These are phyloP conservation scores for Trichopus zeylanicus DNA, from an alignment of 116 monocot genomes.

Conservation along the genomic window DNA sequence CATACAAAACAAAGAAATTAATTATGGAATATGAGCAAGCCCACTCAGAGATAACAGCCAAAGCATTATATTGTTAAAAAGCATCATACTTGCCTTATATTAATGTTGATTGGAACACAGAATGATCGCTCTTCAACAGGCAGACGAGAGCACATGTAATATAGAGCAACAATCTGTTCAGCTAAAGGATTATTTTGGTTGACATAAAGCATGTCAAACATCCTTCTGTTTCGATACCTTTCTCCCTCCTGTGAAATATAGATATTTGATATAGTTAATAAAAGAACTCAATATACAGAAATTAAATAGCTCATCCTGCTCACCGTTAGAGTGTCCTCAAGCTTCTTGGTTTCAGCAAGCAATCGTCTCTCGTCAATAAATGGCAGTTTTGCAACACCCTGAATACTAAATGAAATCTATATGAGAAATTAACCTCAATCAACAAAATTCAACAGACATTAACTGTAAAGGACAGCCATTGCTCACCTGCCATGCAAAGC, in stretches of 20 bases:
- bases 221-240: conserved; percentile 58
- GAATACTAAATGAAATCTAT: conserved; percentile 6
- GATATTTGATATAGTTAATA: background rate
- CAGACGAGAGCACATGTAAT: conserved; percentile 28
- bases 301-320: conserved; percentile 3
- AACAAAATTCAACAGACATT: background rate
- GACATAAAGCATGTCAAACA: conserved; percentile 86
- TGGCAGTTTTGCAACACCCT: conserved; percentile 96
- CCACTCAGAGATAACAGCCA: background rate
- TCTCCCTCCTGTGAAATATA: conserved; percentile 67
- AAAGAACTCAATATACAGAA: background rate
- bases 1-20: background rate
- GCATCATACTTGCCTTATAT: conserved; percentile 43
- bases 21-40: conserved; percentile 3
- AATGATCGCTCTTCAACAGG: conserved; percentile 6
- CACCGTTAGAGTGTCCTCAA: conserved; percentile 86
- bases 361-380: conserved; percentile 84
- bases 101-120: conserved; percentile 42
- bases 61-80: background rate
- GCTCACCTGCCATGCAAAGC: conserved; percentile 94
- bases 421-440: background rate
- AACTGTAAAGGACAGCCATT: background rate
- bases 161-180: conserved; percentile 36
- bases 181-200: conserved; percentile 57
- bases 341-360: conserved; percentile 69